Percentiles rank a stretch among this genome's conserved stretches.
Conservation (phyloP, 805 yeast genomes). For the Kuraishia hungarica region DNA sequence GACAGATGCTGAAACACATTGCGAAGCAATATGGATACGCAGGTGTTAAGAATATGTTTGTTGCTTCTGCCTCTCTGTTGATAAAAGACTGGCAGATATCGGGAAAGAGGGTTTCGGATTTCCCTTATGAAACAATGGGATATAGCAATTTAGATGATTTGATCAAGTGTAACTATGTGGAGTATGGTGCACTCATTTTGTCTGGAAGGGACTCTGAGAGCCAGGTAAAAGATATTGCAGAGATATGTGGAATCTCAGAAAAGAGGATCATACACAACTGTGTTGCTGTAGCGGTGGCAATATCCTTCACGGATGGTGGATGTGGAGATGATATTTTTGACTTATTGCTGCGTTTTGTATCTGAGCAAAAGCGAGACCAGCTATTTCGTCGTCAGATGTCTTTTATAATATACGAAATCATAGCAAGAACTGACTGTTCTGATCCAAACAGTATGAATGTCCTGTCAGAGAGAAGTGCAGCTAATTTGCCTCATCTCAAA, state of each 20-base stretch:
- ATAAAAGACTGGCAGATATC: constrained; percentile 36
- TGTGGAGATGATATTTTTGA: constrained; percentile 23
- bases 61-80: not conserved
- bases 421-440: constrained; percentile 10
- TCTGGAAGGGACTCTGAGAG: constrained; percentile 7
- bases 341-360: not conserved
- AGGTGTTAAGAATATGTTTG: not conserved
- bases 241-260: not conserved
- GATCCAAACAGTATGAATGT: not conserved
- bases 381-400: constrained; percentile 12
- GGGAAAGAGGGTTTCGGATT: constrained; percentile 19
- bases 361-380: not conserved
- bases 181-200: constrained; percentile 30
- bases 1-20: not conserved
- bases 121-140: constrained; percentile 34
- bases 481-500: not conserved
- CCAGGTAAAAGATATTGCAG: not conserved
- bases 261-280: not conserved
- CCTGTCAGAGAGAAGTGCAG: not conserved
- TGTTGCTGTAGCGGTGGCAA: constrained; percentile 28
- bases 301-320: constrained; percentile 33
- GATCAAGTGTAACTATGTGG: constrained; percentile 22
- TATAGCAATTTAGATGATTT: constrained; percentile 23
- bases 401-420: constrained; percentile 26
- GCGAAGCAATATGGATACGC: not conserved